These are phyloP conservation scores for Phytopythium sindhum DNA, from an alignment of 352 stramenopile species.

Conservation along the genomic window DNA sequence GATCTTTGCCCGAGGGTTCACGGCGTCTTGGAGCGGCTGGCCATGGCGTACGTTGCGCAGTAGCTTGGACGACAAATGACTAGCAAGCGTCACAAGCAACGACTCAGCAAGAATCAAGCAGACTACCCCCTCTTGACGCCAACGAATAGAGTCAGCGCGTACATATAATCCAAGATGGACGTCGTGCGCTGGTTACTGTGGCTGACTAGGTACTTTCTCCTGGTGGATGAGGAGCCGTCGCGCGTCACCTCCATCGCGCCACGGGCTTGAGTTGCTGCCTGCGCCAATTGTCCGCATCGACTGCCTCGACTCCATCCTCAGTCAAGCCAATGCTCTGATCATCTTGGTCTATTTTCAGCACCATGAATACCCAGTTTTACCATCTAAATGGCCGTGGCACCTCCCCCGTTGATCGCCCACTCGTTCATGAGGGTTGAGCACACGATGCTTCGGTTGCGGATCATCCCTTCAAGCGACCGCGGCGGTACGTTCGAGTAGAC, in stretches of 20 bases:
- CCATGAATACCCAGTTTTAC: background rate
- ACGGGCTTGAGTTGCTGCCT: background rate
- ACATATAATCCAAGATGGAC: constrained; percentile 74
- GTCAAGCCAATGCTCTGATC: background rate
- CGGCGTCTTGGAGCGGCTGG: constrained; percentile 39
- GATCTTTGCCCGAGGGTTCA: constrained; percentile 4
- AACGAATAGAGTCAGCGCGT: constrained; percentile 9
- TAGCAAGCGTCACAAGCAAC: constrained; percentile 6
- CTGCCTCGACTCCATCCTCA: background rate
- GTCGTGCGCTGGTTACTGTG: constrained; percentile 18
- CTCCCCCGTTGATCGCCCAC: constrained; percentile 64
- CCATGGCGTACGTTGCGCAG: constrained; percentile 60
- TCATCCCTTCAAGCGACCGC: constrained; percentile 66
- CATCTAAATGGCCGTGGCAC: background rate
- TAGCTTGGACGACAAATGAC: constrained; percentile 45
- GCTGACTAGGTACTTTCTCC: constrained; percentile 30
- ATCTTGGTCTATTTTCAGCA: constrained; percentile 4
- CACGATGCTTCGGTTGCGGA: constrained; percentile 65
- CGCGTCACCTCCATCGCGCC: background rate
- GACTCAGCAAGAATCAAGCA: background rate
- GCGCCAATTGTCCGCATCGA: background rate
- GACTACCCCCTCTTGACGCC: background rate
- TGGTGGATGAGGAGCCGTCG: background rate
- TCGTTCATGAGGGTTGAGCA: constrained; percentile 74
- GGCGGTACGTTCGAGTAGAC: constrained; percentile 75